Evolutionary conservation across 2,329 filamentous ascomycete genomes (phyloP), one percentile per base, ranked within the genome.

Genomic region (Rosellinia necatrix): DNA sequence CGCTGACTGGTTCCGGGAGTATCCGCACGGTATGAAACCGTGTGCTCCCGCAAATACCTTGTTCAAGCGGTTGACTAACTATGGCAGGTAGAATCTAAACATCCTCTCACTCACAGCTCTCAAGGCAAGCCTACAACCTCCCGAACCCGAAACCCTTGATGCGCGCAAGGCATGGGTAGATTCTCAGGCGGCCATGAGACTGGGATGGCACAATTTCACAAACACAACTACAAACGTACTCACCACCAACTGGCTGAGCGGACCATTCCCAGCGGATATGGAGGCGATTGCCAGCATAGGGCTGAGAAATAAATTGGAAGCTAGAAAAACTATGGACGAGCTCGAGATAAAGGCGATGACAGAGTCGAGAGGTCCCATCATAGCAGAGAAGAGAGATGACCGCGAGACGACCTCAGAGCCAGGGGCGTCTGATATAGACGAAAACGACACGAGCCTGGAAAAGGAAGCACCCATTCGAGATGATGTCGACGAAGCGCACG

Each of bases 51-150:
- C n/a, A n/a, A n/a, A 10, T 17, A n/a, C 15, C 15, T 12, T 34
- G 7, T 22, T 29, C 9, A 6, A 29, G 8, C 10, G 6, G 9
- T 6, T n/a, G 6, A 8, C 49, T 51, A 12, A 42, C n/a, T 13
- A 4, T 6, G 12, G 7, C 2, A n/a, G 34, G 9, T 3, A 41
- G 41, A 44, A 15, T 7, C 8, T 56, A 1, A 12, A 29, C 10
- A 25, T 52, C 25, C 24, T 51, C 29, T 56, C 53, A 1, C 6
- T 46, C 10, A 17, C 12, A 12, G 41, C 53, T n/a, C 37, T 57
- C 2, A 52, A 49, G 22, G 29, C 22, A n/a, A 27, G 1, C 24
- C 32, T 57, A 1, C 17, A 29, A 5, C 38, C 9, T 19, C 49
- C 49, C 4, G 43, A 38, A 2, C 13, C 53, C 7, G 37, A 56